phyloP scores from a whole-genome alignment of 2,329 filamentous ascomycete genomes.

The Cladophialophora psammophila region DNA sequence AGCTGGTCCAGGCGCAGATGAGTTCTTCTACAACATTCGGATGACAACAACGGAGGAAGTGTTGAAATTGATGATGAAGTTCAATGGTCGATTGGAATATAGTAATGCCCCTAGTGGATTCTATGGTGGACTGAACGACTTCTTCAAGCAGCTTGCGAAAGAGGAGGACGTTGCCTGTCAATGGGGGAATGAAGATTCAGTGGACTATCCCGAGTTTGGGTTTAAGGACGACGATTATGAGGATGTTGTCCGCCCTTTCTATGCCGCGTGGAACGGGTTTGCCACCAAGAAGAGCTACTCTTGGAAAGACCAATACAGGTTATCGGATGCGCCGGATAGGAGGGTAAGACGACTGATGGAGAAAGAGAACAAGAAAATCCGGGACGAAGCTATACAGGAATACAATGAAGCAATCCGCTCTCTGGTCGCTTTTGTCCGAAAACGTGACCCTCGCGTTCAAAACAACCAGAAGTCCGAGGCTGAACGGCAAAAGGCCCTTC shows the following conservation, averaged over 20 bases:
- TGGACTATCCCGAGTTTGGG: constrained; percentile 84
- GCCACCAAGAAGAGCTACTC: constrained; percentile 83
- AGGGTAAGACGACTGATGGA: constrained; percentile 85
- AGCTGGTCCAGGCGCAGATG: constrained; percentile 53
- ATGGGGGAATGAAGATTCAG: constrained; percentile 66
- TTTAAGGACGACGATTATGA: constrained; percentile 77
- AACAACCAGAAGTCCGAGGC: constrained; percentile 78
- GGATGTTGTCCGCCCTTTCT: constrained; percentile 79
- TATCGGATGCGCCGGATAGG: constrained; percentile 87
- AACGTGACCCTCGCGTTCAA: constrained; percentile 85
- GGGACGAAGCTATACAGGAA: constrained; percentile 82
- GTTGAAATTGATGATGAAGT: constrained; percentile 76
- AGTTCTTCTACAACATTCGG: constrained; percentile 72
- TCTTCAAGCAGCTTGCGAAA: constrained; percentile 78
- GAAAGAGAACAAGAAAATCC: constrained; percentile 86
- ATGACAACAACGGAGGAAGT: constrained; percentile 85
- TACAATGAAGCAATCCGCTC: constrained; percentile 93
- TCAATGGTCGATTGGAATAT: constrained; percentile 79
- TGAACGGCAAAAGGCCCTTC: constrained; percentile 78
- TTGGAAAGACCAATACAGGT: constrained; percentile 86
- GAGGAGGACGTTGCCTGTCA: constrained; percentile 81
- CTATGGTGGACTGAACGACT: constrained; percentile 77
- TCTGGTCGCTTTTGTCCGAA: constrained; percentile 85
- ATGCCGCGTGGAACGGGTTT: constrained; percentile 80
- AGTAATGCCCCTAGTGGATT: constrained; percentile 83